A percentile compares a stretch with the other conserved stretches of the same genome.
phyloP scores from a whole-genome alignment of 1,284 basidiomycete genomes.

The Entoloma clypeatum region DNA sequence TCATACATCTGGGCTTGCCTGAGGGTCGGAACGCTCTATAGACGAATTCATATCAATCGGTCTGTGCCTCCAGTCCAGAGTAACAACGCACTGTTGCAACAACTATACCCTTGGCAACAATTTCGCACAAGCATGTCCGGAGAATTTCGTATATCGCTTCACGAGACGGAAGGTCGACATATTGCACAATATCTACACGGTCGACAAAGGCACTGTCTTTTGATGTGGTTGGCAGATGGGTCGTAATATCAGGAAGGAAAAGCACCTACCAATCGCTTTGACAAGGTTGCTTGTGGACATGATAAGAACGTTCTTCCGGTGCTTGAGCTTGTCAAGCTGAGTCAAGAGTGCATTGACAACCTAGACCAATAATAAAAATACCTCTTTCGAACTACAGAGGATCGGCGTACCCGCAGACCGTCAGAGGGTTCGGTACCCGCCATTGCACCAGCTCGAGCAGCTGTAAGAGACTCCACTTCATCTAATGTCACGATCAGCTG shows the following conservation, averaged over 20 bases:
- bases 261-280: slow-evolving; percentile 78
- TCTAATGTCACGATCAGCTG: slow-evolving; percentile 46
- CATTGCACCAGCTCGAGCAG: slow-evolving; percentile 91
- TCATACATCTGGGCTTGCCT: slow-evolving; percentile 59
- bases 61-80: slow-evolving; percentile 6
- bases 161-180: slow-evolving; percentile 84
- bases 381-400: background rate
- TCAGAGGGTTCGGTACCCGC: slow-evolving; percentile 94
- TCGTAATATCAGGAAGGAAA: background rate
- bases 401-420: slow-evolving; percentile 74
- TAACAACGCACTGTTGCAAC: slow-evolving; percentile 44
- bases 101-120: slow-evolving; percentile 74
- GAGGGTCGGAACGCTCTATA: slow-evolving; percentile 59
- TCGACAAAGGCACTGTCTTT: slow-evolving; percentile 94
- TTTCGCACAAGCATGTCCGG: slow-evolving; percentile 78
- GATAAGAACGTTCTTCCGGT: slow-evolving; percentile 89
- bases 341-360: slow-evolving; percentile 98
- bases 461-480: slow-evolving; percentile 95
- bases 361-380: slow-evolving; percentile 36
- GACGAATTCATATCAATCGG: slow-evolving; percentile 1
- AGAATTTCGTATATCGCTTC: slow-evolving; percentile 95
- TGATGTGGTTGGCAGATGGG: slow-evolving; percentile 17
- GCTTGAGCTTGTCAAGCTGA: slow-evolving; percentile 93
- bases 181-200: slow-evolving; percentile 95
- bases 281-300: slow-evolving; percentile 97